Percentiles rank a stretch among this genome's conserved stretches.
These are phyloP conservation scores for Talaromyces piceae DNA, from an alignment of 2,329 filamentous ascomycete species.

Conservation along the genomic window DNA sequence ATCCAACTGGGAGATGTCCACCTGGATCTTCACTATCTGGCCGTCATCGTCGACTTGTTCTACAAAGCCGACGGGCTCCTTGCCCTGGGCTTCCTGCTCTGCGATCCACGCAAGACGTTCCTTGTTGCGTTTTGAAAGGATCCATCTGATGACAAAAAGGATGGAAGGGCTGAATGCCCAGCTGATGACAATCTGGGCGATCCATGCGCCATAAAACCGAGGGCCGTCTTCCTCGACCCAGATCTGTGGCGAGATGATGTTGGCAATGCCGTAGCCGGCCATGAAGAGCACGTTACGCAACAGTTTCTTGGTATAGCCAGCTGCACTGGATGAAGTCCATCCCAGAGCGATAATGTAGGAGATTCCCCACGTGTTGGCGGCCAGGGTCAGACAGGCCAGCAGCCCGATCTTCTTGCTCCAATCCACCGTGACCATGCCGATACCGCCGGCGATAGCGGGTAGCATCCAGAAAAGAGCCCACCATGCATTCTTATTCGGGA, in stretches of 20 bases:
- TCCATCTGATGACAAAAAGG: neutral
- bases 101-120: slow-evolving; percentile 1
- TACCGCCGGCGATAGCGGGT: slow-evolving; percentile 4
- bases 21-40: neutral
- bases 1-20: slow-evolving; percentile 3
- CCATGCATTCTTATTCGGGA: slow-evolving; percentile 17
- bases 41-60: slow-evolving; percentile 6
- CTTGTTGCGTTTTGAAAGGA: slow-evolving; percentile 2
- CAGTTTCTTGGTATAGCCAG: slow-evolving; percentile 8
- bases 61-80: neutral
- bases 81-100: neutral
- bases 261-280: slow-evolving; percentile 4
- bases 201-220: slow-evolving; percentile 7
- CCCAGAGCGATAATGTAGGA: slow-evolving; percentile 6
- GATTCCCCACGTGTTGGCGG: slow-evolving; percentile 14
- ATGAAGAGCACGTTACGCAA: slow-evolving; percentile 8
- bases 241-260: slow-evolving; percentile 7
- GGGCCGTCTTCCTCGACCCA: slow-evolving; percentile 2
- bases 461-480: slow-evolving; percentile 3
- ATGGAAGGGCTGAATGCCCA: slow-evolving; percentile 1
- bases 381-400: slow-evolving; percentile 25
- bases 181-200: slow-evolving; percentile 12
- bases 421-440: slow-evolving; percentile 7
- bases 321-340: slow-evolving; percentile 3
- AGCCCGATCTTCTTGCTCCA: slow-evolving; percentile 25